Percentiles rank a stretch among this genome's conserved stretches.
These are phyloP conservation scores for Nigrospora sphaerica DNA, from an alignment of 2,329 filamentous ascomycete species.

Conservation along the genomic window DNA sequence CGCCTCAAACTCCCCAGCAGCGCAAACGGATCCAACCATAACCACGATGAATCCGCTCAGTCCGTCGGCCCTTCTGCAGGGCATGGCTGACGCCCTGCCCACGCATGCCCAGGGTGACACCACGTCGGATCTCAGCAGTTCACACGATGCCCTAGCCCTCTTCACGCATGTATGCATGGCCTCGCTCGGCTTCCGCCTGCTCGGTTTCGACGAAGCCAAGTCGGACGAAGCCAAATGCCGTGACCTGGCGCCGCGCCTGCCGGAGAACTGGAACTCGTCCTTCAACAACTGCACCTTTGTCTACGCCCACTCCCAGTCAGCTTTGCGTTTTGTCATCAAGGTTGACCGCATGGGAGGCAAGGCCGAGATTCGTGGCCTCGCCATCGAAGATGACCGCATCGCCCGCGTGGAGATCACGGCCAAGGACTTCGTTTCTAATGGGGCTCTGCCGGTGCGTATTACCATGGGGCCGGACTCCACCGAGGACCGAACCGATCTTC, in stretches of 20 bases:
- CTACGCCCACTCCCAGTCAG: slow-evolving; percentile 79
- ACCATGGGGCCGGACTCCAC: slow-evolving; percentile 35
- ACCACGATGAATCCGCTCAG: slow-evolving; percentile 28
- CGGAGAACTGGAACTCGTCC: slow-evolving; percentile 71
- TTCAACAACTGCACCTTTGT: slow-evolving; percentile 71
- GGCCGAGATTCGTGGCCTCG: slow-evolving; percentile 75
- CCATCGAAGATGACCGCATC: slow-evolving; percentile 73
- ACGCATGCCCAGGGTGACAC: slow-evolving; percentile 44
- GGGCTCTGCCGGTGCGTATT: slow-evolving; percentile 49
- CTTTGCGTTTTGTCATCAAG: slow-evolving; percentile 77
- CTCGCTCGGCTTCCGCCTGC: slow-evolving; percentile 70
- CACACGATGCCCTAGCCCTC: slow-evolving; percentile 78
- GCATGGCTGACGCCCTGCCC: slow-evolving; percentile 54
- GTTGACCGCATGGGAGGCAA: slow-evolving; percentile 76
- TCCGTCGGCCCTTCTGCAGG: slow-evolving; percentile 39
- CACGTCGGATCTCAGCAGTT: slow-evolving; percentile 57
- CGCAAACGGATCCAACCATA: too few relatives aligned
- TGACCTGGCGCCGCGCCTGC: slow-evolving; percentile 55
- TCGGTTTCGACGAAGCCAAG: slow-evolving; percentile 81
- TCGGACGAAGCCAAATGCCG: slow-evolving; percentile 55
- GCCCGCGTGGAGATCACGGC: slow-evolving; percentile 67
- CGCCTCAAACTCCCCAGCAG: too few relatives aligned
- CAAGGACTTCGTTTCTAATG: slow-evolving; percentile 66
- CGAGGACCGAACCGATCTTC: slow-evolving; percentile 43
- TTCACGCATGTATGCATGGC: slow-evolving; percentile 79